Percentiles rank a stretch among this genome's conserved stretches.
Evolutionary conservation across 2,329 filamentous ascomycete species (phyloP).

Genomic region (Penicillium fuscoglaucum): DNA sequence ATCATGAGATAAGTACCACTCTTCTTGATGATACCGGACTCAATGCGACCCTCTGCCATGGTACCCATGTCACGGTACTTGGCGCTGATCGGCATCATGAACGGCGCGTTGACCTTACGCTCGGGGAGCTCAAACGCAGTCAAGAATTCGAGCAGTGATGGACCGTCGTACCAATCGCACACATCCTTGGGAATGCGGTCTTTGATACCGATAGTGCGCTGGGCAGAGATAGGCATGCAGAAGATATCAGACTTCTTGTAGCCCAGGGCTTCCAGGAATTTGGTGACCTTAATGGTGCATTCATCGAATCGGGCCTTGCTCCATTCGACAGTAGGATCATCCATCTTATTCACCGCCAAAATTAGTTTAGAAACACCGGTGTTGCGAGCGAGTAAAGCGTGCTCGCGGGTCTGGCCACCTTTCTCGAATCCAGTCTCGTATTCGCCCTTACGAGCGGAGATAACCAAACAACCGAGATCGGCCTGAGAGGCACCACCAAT

Average conservation of each 20-base stretch:
- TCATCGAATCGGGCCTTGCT: slow-evolving; percentile 89
- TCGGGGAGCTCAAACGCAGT: slow-evolving; percentile 90
- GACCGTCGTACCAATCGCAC: slow-evolving; percentile 82
- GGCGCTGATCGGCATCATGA: slow-evolving; percentile 97
- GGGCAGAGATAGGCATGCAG: slow-evolving; percentile 95
- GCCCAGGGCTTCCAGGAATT: slow-evolving; percentile 87
- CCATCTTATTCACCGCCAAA: slow-evolving; percentile 60
- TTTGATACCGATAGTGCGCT: slow-evolving; percentile 84
- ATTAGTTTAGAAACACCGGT: slow-evolving; percentile 53
- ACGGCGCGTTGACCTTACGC: slow-evolving; percentile 93
- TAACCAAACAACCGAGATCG: slow-evolving; percentile 92
- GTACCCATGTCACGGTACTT: slow-evolving; percentile 98
- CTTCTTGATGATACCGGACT: slow-evolving; percentile 93
- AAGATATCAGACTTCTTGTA: slow-evolving; percentile 95
- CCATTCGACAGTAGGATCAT: slow-evolving; percentile 95
- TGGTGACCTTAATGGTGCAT: slow-evolving; percentile 82
- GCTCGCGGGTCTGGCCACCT: slow-evolving; percentile 95
- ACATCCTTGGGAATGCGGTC: slow-evolving; percentile 74
- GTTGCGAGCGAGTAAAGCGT: slow-evolving; percentile 96
- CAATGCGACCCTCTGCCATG: slow-evolving; percentile 96
- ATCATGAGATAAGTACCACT: slow-evolving; percentile 84
- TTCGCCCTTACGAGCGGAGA: slow-evolving; percentile 94
- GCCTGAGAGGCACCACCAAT: slow-evolving; percentile 93
- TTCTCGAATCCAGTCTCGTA: slow-evolving; percentile 98
- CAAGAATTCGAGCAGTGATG: slow-evolving; percentile 92